These are phyloP conservation scores for Raphanus hybrid DNA, from an alignment of 441 rosid genomes.

Conservation along the genomic window DNA sequence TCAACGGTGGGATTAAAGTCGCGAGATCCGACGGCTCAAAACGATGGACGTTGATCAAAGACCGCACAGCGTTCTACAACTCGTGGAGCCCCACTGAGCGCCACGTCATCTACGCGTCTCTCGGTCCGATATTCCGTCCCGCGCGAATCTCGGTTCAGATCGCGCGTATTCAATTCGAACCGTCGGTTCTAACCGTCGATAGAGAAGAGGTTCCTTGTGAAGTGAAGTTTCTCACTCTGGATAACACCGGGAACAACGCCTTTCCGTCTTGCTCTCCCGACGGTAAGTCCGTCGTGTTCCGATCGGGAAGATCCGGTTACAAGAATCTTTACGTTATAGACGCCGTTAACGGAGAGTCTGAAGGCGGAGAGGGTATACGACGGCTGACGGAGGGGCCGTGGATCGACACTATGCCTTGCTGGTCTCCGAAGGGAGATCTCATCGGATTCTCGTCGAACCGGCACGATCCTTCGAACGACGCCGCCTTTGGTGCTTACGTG, in stretches of 20 bases:
- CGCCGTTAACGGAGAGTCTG: slow-evolving; percentile 68
- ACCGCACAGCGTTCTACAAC: slow-evolving; percentile 72
- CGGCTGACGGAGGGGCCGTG: slow-evolving; percentile 75
- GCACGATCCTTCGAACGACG: slow-evolving; percentile 53
- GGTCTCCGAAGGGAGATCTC: slow-evolving; percentile 82
- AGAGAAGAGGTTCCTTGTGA: slow-evolving; percentile 56
- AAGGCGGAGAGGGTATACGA: slow-evolving; percentile 52
- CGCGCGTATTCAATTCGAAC: slow-evolving; percentile 67
- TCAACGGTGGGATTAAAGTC: slow-evolving; percentile 54
- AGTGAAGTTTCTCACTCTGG: slow-evolving; percentile 65
- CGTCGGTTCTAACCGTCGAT: slow-evolving; percentile 46
- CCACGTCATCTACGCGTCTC: slow-evolving; percentile 68
- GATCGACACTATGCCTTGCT: slow-evolving; percentile 85
- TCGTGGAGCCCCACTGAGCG: slow-evolving; percentile 80
- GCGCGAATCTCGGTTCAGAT: slow-evolving; percentile 62
- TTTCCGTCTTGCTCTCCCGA: slow-evolving; percentile 87
- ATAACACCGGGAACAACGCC: slow-evolving; percentile 81
- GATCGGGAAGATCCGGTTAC: slow-evolving; percentile 78
- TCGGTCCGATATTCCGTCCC: slow-evolving; percentile 77
- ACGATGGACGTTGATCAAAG: slow-evolving; percentile 71
- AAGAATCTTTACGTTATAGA: slow-evolving; percentile 70
- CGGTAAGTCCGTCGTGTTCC: slow-evolving; percentile 71
- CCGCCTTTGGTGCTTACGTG: slow-evolving; percentile 60
- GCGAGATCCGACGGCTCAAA: slow-evolving; percentile 69
- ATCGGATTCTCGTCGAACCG: slow-evolving; percentile 87